phyloP scores from a whole-genome alignment of 139 green algal genomes.

The Tetraselmis striata region DNA sequence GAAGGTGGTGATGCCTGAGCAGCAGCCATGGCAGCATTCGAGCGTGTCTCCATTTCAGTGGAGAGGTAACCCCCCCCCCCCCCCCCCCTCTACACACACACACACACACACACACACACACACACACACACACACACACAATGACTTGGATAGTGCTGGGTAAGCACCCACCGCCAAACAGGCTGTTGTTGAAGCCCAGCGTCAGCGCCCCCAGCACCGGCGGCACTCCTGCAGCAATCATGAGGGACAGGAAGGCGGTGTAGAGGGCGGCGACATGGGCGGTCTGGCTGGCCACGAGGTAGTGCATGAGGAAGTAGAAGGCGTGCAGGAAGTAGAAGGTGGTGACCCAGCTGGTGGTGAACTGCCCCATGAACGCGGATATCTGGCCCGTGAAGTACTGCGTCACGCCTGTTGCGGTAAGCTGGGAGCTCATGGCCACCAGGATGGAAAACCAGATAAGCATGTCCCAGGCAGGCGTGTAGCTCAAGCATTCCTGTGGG shows the following conservation, averaged over 20 bases:
- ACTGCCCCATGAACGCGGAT: neutral
- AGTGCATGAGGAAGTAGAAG: conserved; percentile 46
- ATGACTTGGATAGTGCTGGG: no score
- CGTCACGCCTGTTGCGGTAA: conserved; percentile 2
- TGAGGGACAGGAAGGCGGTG: conserved; percentile 89
- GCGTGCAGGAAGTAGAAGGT: conserved; percentile 3
- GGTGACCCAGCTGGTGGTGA: conserved; percentile 1
- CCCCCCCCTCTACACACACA: no score
- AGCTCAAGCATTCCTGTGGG: conserved; percentile 87
- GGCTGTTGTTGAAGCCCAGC: conserved; percentile 86
- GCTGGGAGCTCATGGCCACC: conserved; percentile 10
- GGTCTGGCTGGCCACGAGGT: conserved; percentile 94
- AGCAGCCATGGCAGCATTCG: no score
- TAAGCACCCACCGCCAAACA: conserved; percentile 65
- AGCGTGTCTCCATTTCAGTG: no score
- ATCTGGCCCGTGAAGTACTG: neutral
- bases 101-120: no score
- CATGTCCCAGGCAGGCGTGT: conserved; percentile 94
- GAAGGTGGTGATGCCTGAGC: neutral
- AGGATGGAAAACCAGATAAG: conserved; percentile 71
- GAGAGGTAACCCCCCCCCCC: no score
- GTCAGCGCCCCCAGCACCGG: conserved; percentile 79
- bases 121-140: no score
- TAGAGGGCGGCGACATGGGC: conserved; percentile 93
- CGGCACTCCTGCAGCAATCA: conserved; percentile 78